Conservation (phyloP, 1,284 basidiomycete species). For the Cryptococcus jaspeensis region DNA sequence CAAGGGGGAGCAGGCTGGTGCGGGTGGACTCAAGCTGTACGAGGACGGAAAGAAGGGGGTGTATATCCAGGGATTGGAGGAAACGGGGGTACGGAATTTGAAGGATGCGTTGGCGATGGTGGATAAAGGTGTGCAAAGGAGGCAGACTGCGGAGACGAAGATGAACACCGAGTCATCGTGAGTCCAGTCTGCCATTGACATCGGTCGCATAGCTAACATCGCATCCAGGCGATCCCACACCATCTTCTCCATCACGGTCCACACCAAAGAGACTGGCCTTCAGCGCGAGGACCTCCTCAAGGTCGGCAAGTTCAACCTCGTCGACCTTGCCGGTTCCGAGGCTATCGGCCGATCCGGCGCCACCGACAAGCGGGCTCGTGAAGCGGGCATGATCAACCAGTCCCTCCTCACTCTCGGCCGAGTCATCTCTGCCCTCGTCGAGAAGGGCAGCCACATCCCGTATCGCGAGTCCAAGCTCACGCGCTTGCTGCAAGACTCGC, state of each 20-base stretch:
- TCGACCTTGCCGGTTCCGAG: slow-evolving; percentile 95
- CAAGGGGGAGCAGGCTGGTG: slow-evolving; percentile 54
- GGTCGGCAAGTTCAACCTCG: slow-evolving; percentile 94
- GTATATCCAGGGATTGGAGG: slow-evolving; percentile 92
- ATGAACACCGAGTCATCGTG: slow-evolving; percentile 92
- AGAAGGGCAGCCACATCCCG: slow-evolving; percentile 86
- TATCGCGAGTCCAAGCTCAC: slow-evolving; percentile 91
- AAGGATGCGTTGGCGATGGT: slow-evolving; percentile 82
- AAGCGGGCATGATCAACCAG: slow-evolving; percentile 99
- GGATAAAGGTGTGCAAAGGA: slow-evolving; percentile 80
- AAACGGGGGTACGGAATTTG: slow-evolving; percentile 78
- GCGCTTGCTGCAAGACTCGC: slow-evolving; percentile 93
- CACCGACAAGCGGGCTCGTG: slow-evolving; percentile 88
- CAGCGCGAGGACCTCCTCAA: slow-evolving; percentile 76
- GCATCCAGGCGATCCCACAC: slow-evolving; percentile 81
- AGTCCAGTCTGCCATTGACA: slow-evolving; percentile 25
- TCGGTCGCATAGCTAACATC: neutral
- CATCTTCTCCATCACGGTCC: slow-evolving; percentile 94
- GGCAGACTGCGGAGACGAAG: slow-evolving; percentile 94
- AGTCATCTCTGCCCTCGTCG: slow-evolving; percentile 96
- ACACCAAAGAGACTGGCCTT: slow-evolving; percentile 76
- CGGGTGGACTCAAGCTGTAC: slow-evolving; percentile 75
- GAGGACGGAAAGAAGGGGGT: slow-evolving; percentile 89
- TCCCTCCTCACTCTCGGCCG: slow-evolving; percentile 92
- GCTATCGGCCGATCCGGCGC: slow-evolving; percentile 96